These are phyloP conservation scores for Phylloporus arenicola DNA, from an alignment of 768 basidiomycete genomes.

Conservation along the genomic window DNA sequence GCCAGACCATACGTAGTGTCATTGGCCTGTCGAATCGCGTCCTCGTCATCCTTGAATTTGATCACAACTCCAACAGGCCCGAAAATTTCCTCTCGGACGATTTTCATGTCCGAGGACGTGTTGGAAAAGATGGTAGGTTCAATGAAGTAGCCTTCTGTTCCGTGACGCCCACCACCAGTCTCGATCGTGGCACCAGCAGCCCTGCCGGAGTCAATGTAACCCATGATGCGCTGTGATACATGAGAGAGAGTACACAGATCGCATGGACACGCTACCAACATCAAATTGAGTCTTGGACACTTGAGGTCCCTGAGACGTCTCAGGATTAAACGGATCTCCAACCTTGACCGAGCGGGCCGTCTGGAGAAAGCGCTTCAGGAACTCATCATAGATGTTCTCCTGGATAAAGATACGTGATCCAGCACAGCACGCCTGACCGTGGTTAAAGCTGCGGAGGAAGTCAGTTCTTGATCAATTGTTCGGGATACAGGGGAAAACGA, in stretches of 20 bases:
- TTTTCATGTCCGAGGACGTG: conserved; percentile 63
- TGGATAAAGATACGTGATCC: conserved; percentile 83
- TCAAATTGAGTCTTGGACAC: conserved; percentile 72
- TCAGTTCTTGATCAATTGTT: conserved; percentile 14
- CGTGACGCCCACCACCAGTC: conserved; percentile 56
- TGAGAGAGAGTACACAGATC: neutral
- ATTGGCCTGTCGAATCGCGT: conserved; percentile 73
- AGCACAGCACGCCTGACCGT: conserved; percentile 76
- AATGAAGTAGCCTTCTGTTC: conserved; percentile 65
- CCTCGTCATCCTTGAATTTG: conserved; percentile 67
- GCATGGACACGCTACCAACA: conserved; percentile 34
- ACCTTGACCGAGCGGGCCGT: conserved; percentile 52
- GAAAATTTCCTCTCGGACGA: conserved; percentile 73
- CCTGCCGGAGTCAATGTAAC: conserved; percentile 73
- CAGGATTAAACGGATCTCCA: conserved; percentile 63
- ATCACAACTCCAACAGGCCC: conserved; percentile 74
- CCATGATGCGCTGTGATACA: conserved; percentile 58
- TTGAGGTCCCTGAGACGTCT: conserved; percentile 70
- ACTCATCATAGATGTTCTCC: conserved; percentile 71
- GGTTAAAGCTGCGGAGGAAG: conserved; percentile 49
- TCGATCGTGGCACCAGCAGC: conserved; percentile 63
- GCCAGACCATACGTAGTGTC: conserved; percentile 85
- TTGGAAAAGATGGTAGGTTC: conserved; percentile 72
- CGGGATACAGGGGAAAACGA: conserved; percentile 21
- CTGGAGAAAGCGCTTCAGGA: conserved; percentile 54